phyloP scores from a whole-genome alignment of 2,329 filamentous ascomycete species.

The Scedosporium dehoogii region DNA sequence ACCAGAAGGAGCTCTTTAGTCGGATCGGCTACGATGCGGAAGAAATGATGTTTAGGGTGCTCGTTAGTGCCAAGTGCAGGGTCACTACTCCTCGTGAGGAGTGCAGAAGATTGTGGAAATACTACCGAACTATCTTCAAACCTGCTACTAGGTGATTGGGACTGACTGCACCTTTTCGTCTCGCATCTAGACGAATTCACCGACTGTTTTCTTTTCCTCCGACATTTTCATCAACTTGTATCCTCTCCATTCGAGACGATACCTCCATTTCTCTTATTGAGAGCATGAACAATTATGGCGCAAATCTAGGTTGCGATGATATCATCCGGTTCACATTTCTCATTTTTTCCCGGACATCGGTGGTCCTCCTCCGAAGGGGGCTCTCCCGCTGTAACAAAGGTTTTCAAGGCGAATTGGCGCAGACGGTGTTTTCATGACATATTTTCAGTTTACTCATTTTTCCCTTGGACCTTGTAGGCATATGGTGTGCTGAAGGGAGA shows the following conservation, averaged over 20 bases:
- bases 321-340: neutral
- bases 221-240: too few species aligned
- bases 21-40: conserved; percentile 22
- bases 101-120: conserved; percentile 24
- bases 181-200: neutral
- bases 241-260: neutral
- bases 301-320: neutral
- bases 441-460: neutral
- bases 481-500: too few species aligned
- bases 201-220: neutral
- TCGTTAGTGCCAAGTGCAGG: conserved; percentile 18
- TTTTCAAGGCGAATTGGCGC: neutral
- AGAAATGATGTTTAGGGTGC: conserved; percentile 21
- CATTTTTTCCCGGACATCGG: neutral
- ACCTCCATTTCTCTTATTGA: neutral
- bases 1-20: conserved; percentile 14
- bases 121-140: conserved; percentile 14
- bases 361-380: neutral
- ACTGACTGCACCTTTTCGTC: neutral
- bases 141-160: neutral
- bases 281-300: neutral
- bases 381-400: neutral
- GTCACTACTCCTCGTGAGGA: conserved; percentile 11
- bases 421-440: neutral
- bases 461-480: too few species aligned